Evolutionary conservation across 2,329 filamentous ascomycete genomes (phyloP), one percentile per base, ranked within the genome.

Genomic region (Pseudogymnoascus sp.): DNA sequence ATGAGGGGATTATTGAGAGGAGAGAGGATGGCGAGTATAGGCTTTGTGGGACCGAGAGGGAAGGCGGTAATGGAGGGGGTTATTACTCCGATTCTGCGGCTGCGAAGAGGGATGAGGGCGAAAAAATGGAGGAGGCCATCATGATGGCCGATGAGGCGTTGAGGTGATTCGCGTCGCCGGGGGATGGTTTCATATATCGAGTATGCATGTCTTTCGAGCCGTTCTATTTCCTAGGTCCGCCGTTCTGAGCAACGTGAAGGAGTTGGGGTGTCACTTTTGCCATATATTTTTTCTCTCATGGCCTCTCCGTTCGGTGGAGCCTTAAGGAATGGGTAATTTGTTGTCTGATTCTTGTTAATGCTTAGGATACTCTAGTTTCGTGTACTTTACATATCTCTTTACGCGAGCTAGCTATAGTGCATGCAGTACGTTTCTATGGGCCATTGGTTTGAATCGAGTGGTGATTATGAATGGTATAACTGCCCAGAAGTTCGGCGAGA

Each of bases 1-100:
- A 85, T 0, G 84, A 88, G 68, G 79, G 78, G 6, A 87, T 88
- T 67, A 86, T 88, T 64, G 82, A 86, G 68, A 75, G 76, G 6
- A 80, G 79, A 63, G 80, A 79, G 14, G 80, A 82, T 62, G 83
- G 82, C 4, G 81, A 82, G 67, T 87, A 84, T 70, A 79, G 79
- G 38, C 75, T 87, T n/a, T 78, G 78, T 65, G 78, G 79, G 33
- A 76, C 76, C 16, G 78, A 74, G 38, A 64, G 72, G 53, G 73
- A 74, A 65, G 71, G 71, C 19, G 66, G 66, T 56, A 63, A 62
- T 14, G 68, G 66, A 14, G 72, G 72, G 2, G 62, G 62, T 3
- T 73, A 74, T 61, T 73, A 72, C 63, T 71, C 69, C 40, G 72
- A 74, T 67, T 61, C 65, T 64, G 31, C 31, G 8, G 31, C 35